These are phyloP conservation scores for Mycena vulgaris DNA, from an alignment of 768 basidiomycete genomes.

Conservation along the genomic window DNA sequence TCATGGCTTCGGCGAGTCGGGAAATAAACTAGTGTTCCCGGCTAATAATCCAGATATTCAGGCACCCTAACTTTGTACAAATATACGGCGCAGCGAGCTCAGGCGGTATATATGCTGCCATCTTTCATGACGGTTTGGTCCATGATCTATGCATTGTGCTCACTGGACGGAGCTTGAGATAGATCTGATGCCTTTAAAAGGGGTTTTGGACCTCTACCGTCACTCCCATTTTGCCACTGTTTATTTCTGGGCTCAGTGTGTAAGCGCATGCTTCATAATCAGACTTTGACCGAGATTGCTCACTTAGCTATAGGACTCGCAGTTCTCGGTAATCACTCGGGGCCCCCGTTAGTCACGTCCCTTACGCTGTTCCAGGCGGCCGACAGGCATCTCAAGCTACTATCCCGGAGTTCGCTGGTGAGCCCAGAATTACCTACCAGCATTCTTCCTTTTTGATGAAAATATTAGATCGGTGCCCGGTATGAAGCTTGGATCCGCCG, in stretches of 20 bases:
- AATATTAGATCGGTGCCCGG: background rate
- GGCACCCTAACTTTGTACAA: background rate
- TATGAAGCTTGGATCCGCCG: background rate
- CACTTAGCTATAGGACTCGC: too few species aligned
- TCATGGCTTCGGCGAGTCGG: background rate
- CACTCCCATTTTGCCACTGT: background rate
- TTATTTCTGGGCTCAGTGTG: background rate
- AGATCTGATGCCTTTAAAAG: background rate
- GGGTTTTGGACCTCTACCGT: background rate
- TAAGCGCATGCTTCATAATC: background rate
- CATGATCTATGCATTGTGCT: background rate
- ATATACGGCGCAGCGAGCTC: background rate
- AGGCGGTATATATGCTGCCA: background rate
- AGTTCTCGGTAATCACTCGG: too few species aligned
- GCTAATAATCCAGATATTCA: background rate
- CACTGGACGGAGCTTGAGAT: background rate
- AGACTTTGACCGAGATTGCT: background rate
- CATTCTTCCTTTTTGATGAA: background rate
- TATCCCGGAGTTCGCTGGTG: background rate
- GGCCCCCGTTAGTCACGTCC: too few species aligned
- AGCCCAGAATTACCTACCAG: background rate
- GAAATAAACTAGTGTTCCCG: background rate
- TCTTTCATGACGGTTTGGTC: background rate
- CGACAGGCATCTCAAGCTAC: background rate
- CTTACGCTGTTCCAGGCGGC: too few species aligned